Conservation (phyloP, 768 basidiomycete species). For the Leucosporidium yakuticum region DNA sequence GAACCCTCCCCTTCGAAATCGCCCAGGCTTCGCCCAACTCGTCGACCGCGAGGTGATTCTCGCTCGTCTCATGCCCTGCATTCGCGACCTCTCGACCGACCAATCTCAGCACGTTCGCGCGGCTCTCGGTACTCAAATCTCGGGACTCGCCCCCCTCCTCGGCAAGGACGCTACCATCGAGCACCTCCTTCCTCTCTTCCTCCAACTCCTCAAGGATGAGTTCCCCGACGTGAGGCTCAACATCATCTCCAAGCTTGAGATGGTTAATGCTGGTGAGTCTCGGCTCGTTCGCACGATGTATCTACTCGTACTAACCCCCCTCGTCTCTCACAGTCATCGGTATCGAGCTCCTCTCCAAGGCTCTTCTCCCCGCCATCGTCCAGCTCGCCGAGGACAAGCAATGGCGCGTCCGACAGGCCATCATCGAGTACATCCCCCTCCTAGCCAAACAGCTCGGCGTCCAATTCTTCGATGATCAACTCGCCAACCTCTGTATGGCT, state of each 20-base stretch:
- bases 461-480: slow-evolving; percentile 93
- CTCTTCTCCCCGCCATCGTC: slow-evolving; percentile 92
- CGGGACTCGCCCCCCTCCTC: slow-evolving; percentile 87
- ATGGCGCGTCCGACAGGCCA: slow-evolving; percentile 98
- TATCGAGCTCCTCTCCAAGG: slow-evolving; percentile 87
- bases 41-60: slow-evolving; percentile 91
- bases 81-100: slow-evolving; percentile 88
- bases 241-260: slow-evolving; percentile 96
- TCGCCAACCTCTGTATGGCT: slow-evolving; percentile 95
- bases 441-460: slow-evolving; percentile 96
- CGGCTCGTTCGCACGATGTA: too few species aligned
- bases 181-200: slow-evolving; percentile 90
- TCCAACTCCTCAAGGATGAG: slow-evolving; percentile 94
- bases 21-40: slow-evolving; percentile 81
- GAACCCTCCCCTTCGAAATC: slow-evolving; percentile 2
- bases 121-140: slow-evolving; percentile 90
- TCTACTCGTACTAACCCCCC: not conserved
- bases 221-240: slow-evolving; percentile 96
- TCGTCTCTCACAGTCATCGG: slow-evolving; percentile 70
- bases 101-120: slow-evolving; percentile 94
- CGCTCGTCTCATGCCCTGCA: slow-evolving; percentile 85
- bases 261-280: slow-evolving; percentile 75
- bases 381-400: slow-evolving; percentile 98
- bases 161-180: slow-evolving; percentile 92
- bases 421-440: slow-evolving; percentile 98